These are phyloP conservation scores for Geotrichum restrictum DNA, from an alignment of 1,139 yeast species.

Conservation along the genomic window DNA sequence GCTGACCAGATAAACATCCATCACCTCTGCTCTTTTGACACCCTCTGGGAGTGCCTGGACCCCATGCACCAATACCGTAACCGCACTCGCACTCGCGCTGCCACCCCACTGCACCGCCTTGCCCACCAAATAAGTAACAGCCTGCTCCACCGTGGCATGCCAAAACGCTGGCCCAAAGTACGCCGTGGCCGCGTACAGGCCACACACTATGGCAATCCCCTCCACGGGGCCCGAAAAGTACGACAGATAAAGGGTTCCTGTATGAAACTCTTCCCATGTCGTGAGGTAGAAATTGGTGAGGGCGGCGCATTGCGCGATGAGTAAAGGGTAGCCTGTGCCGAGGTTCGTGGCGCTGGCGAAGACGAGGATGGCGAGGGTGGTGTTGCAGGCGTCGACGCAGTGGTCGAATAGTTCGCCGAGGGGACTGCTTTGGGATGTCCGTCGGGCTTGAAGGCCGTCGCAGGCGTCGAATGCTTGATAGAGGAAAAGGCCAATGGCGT, in stretches of 20 bases:
- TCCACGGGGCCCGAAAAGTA: constrained; percentile 93
- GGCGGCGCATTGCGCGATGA: constrained; percentile 70
- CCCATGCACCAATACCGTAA: neutral
- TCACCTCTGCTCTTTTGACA: too few species aligned
- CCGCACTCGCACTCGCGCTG: too few species aligned
- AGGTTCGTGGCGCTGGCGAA: constrained; percentile 69
- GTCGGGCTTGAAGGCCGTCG: constrained; percentile 88
- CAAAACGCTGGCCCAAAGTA: constrained; percentile 66
- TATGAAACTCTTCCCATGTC: constrained; percentile 95
- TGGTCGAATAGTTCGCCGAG: constrained; percentile 93
- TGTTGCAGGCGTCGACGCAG: constrained; percentile 84
- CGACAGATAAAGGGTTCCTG: constrained; percentile 75
- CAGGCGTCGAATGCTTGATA: constrained; percentile 96
- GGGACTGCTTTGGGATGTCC: constrained; percentile 95
- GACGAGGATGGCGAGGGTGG: constrained; percentile 71
- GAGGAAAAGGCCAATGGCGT: constrained; percentile 79
- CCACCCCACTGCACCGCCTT: too few species aligned
- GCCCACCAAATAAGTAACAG: constrained; percentile 18
- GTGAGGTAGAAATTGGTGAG: constrained; percentile 77
- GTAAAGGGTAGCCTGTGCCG: constrained; percentile 62
- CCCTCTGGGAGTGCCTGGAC: too few species aligned
- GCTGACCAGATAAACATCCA: constrained; percentile 41
- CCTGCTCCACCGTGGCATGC: constrained; percentile 40
- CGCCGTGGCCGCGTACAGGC: constrained; percentile 59
- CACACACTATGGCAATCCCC: constrained; percentile 69